phyloP scores from a whole-genome alignment of 2,329 filamentous ascomycete genomes.

The Cadophora malorum region DNA sequence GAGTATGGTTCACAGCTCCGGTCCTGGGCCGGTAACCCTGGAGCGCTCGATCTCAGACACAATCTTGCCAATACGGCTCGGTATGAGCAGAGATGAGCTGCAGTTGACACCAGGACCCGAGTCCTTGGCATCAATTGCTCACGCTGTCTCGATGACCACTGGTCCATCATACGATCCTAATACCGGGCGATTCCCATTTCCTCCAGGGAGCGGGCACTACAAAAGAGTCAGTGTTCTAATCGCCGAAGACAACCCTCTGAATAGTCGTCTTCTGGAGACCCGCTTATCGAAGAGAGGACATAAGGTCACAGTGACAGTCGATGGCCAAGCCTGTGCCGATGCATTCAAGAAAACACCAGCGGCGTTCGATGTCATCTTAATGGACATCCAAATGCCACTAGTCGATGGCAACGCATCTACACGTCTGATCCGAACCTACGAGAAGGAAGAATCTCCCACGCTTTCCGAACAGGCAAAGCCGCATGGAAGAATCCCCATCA shows the following conservation, averaged over 20 bases:
- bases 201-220: conserved; percentile 2
- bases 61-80: conserved; percentile 13
- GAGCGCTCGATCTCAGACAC: conserved; percentile 20
- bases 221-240: conserved; percentile 60
- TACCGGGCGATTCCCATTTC: conserved; percentile 26
- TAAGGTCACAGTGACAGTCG: conserved; percentile 72
- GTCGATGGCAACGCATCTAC: conserved; percentile 33
- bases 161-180: conserved; percentile 17
- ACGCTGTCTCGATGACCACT: conserved; percentile 16
- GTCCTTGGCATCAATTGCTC: conserved; percentile 20
- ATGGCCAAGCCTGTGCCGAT: conserved; percentile 78
- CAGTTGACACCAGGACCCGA: conserved; percentile 19
- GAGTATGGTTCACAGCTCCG: background rate
- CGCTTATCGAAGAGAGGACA: conserved; percentile 77
- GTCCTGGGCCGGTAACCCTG: conserved; percentile 8
- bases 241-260: conserved; percentile 82
- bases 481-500: conserved; percentile 34
- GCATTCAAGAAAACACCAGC: conserved; percentile 64
- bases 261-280: conserved; percentile 79
- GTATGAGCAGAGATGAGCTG: conserved; percentile 5
- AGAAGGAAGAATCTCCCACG: conserved; percentile 16
- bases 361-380: conserved; percentile 35
- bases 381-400: conserved; percentile 38
- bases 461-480: conserved; percentile 10
- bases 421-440: conserved; percentile 32